phyloP scores from a whole-genome alignment of 164 flowering plant species.

The Cinnamomum micranthum region DNA sequence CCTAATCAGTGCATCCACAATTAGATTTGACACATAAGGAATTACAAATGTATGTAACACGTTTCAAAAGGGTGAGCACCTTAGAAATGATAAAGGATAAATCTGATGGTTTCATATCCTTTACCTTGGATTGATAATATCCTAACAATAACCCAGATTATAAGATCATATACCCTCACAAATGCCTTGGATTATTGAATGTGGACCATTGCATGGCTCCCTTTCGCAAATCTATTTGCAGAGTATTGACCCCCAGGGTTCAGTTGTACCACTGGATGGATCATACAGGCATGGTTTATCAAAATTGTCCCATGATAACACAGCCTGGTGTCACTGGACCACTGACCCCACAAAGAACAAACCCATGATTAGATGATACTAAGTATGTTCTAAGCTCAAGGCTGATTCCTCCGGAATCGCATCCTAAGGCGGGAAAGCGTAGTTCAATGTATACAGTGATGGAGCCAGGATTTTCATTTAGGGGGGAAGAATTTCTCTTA shows the following conservation, averaged over 20 bases:
- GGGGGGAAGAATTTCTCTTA: too few species aligned
- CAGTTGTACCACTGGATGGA: not conserved
- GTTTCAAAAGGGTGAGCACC: not conserved
- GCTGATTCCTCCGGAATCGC: not conserved
- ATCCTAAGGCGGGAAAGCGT: not conserved
- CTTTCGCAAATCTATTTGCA: not conserved
- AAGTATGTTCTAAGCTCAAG: not conserved
- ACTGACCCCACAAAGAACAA: not conserved
- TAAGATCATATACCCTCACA: not conserved
- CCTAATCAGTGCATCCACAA: not conserved
- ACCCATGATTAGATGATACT: not conserved
- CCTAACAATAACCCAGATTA: not conserved
- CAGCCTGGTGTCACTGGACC: not conserved
- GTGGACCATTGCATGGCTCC: not conserved
- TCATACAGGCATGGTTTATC: not conserved
- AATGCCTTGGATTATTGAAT: not conserved
- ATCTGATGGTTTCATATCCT: not conserved
- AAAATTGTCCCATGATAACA: not conserved
- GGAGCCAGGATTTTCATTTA: too few species aligned
- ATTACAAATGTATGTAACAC: not conserved
- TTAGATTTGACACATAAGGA: not conserved
- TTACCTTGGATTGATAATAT: not conserved
- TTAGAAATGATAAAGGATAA: not conserved
- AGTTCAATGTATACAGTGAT: not conserved
- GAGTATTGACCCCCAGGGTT: not conserved